A percentile compares a stretch with the other conserved stretches of the same genome.
phyloP scores from a whole-genome alignment of 345 rosid species.

The Turritis glabra region DNA sequence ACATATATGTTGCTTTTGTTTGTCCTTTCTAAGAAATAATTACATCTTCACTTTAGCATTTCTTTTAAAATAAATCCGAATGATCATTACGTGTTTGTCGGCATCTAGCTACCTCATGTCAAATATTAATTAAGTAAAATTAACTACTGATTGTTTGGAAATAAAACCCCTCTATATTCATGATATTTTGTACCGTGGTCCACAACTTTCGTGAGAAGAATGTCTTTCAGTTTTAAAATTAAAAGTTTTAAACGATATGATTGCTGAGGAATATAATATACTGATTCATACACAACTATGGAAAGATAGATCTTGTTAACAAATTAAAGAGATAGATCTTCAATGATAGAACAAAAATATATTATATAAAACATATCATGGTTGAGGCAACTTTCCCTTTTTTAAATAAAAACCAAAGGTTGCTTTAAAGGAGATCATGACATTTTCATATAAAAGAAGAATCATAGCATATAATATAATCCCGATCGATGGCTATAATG shows the following conservation, averaged over 20 bases:
- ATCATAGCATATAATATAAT: conserved; percentile 13
- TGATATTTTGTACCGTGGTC: conserved; percentile 34
- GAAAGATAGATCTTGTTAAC: conserved; percentile 38
- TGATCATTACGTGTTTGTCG: conserved; percentile 38
- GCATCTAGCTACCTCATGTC: conserved; percentile 37
- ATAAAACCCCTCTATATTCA: conserved; percentile 3
- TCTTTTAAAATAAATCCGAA: conserved; percentile 6
- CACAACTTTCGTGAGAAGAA: conserved; percentile 41
- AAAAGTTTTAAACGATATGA: conserved; percentile 22
- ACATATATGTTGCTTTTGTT: conserved; percentile 31
- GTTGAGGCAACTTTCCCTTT: conserved; percentile 39
- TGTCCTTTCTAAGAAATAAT: conserved; percentile 34
- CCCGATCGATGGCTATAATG: conserved; percentile 7
- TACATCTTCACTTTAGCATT: conserved; percentile 23
- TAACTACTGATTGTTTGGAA: conserved; percentile 16
- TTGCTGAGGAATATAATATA: conserved; percentile 25
- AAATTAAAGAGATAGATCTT: conserved; percentile 36
- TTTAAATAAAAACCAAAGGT: conserved; percentile 37
- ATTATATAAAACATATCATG: conserved; percentile 37
- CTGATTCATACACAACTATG: conserved; percentile 30
- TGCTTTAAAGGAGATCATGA: conserved; percentile 37
- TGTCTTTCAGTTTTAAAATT: conserved; percentile 37
- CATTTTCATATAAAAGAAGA: conserved; percentile 27
- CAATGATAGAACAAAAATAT: conserved; percentile 38
- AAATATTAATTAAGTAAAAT: conserved; percentile 15